These are phyloP conservation scores for Allium sativum DNA, from an alignment of 106 monocot species.

Conservation along the genomic window DNA sequence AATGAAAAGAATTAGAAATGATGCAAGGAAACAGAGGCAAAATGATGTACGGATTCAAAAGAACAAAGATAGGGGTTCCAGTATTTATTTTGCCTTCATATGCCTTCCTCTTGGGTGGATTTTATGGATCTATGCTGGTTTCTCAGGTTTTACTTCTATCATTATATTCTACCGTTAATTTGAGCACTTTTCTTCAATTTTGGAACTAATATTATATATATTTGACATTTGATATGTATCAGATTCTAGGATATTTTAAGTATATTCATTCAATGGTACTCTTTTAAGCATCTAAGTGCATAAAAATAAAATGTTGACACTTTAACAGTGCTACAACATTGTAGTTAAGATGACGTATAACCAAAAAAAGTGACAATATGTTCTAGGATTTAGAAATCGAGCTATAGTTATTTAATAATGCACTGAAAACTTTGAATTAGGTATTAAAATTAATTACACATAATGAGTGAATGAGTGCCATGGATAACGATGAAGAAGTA, in stretches of 20 bases:
- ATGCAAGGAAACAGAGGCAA: neutral
- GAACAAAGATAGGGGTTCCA: slow-evolving; percentile 43
- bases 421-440: too few relatives aligned
- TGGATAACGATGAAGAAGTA: too few relatives aligned
- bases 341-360: too few relatives aligned
- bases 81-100: slow-evolving; percentile 25
- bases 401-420: too few relatives aligned
- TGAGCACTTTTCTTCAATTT: neutral
- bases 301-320: too few relatives aligned
- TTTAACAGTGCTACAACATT: neutral
- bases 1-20: too few relatives aligned
- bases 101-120: slow-evolving; percentile 66
- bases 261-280: too few relatives aligned
- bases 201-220: neutral
- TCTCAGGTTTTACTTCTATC: slow-evolving; percentile 10
- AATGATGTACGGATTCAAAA: slow-evolving; percentile 1
- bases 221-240: neutral
- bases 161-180: neutral
- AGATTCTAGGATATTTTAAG: slow-evolving; percentile 12
- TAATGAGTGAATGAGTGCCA: too few relatives aligned
- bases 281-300: too few relatives aligned
- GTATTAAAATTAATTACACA: too few relatives aligned
- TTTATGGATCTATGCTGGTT: slow-evolving; percentile 38
- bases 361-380: too few relatives aligned
- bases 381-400: too few relatives aligned